These are phyloP conservation scores for Cardiospermum halicacabum DNA, from an alignment of 345 rosid genomes.

Conservation along the genomic window DNA sequence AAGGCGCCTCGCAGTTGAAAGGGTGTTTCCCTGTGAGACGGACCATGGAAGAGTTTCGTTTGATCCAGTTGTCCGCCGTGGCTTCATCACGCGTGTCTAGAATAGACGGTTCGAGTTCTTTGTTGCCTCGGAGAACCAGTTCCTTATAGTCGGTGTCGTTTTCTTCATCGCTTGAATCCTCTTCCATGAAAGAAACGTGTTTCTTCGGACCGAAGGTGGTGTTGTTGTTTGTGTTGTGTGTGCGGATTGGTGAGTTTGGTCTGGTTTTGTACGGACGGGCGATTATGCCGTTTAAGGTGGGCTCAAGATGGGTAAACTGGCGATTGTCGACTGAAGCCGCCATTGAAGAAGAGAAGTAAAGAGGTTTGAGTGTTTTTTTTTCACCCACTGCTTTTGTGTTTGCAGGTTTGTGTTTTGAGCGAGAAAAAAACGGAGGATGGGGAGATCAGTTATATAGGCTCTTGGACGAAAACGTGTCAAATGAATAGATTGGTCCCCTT, in stretches of 20 bases:
- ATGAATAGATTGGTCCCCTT: too few species aligned
- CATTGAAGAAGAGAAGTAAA: slow-evolving; percentile 28
- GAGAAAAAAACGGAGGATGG: neutral
- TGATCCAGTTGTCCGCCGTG: slow-evolving; percentile 77
- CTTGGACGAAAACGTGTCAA: slow-evolving; percentile 6
- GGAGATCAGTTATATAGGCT: slow-evolving; percentile 22
- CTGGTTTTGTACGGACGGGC: slow-evolving; percentile 43
- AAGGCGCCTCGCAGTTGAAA: slow-evolving; percentile 79
- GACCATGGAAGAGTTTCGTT: slow-evolving; percentile 74
- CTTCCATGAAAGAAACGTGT: slow-evolving; percentile 20
- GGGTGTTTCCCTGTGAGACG: slow-evolving; percentile 98
- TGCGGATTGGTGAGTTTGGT: slow-evolving; percentile 31
- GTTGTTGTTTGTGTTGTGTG: too few species aligned
- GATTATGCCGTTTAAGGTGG: slow-evolving; percentile 51
- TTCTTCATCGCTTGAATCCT: slow-evolving; percentile 52
- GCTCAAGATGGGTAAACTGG: slow-evolving; percentile 44
- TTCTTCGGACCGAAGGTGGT: slow-evolving; percentile 4
- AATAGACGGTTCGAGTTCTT: slow-evolving; percentile 64
- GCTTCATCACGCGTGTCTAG: slow-evolving; percentile 64
- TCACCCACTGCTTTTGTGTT: neutral
- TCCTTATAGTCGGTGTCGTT: slow-evolving; percentile 31
- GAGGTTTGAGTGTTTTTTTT: neutral
- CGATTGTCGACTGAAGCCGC: slow-evolving; percentile 82
- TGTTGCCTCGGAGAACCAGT: slow-evolving; percentile 40
- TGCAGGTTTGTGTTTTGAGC: too few species aligned